A percentile compares a stretch with the other conserved stretches of the same genome.
Conservation (phyloP, 768 basidiomycete genomes). For the Macrolepiota dolichaula region DNA sequence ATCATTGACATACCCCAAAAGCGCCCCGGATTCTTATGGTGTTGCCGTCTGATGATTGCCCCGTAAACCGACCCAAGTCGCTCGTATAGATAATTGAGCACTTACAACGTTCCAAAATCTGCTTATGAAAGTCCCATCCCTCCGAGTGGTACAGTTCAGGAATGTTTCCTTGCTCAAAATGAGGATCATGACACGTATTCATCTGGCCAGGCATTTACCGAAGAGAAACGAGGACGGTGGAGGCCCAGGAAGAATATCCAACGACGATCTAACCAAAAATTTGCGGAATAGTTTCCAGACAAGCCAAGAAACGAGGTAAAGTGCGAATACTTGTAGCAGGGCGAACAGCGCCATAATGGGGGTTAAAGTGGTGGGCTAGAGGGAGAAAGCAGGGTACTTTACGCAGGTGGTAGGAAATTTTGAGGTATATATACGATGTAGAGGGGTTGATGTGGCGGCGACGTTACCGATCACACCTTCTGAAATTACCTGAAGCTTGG, state of each 20-base stretch:
- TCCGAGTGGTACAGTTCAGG: constrained; percentile 27
- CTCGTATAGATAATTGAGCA: too few species aligned
- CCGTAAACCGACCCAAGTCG: not conserved
- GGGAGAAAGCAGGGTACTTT: not conserved
- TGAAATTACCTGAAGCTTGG: not conserved
- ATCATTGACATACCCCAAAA: constrained; percentile 28
- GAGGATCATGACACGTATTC: not conserved
- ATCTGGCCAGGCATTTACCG: constrained; percentile 19
- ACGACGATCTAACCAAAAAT: constrained; percentile 9
- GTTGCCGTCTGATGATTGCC: constrained; percentile 23
- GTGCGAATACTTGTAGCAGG: not conserved
- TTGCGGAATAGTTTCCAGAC: constrained; percentile 13
- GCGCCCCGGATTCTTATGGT: constrained; percentile 30
- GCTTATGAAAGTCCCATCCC: constrained; percentile 34
- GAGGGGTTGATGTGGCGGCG: not conserved
- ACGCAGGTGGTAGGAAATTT: not conserved
- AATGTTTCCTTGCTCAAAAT: constrained; percentile 27
- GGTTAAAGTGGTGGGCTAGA: not conserved
- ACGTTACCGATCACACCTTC: not conserved
- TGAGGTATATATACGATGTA: not conserved
- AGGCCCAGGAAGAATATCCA: constrained; percentile 39
- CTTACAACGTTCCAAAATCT: constrained; percentile 31
- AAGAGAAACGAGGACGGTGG: constrained; percentile 27
- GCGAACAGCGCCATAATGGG: not conserved
- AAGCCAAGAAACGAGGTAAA: constrained; percentile 5